phyloP scores from a whole-genome alignment of 305 asterid species.

The Lippia alba region DNA sequence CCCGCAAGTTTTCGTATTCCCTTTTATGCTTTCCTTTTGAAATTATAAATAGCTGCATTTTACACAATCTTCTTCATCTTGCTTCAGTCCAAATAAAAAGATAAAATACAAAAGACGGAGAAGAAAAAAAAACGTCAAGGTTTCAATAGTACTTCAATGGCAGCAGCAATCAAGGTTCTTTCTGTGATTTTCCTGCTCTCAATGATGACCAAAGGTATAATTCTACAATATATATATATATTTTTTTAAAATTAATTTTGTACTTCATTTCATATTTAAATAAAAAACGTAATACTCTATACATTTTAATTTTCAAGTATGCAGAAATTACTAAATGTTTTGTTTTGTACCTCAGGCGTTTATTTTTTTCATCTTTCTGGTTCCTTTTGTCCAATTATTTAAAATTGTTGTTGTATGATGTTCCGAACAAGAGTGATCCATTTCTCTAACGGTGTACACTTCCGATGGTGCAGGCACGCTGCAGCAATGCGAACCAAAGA shows the following conservation, averaged over 20 bases:
- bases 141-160: too few species aligned
- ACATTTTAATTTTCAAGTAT: too few species aligned
- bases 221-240: background rate
- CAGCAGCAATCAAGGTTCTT: background rate
- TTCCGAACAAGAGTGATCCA: too few species aligned
- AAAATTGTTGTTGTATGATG: too few species aligned
- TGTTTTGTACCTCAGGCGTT: too few species aligned
- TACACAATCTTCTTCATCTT: background rate
- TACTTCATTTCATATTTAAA: too few species aligned
- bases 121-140: background rate
- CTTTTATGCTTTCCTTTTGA: background rate
- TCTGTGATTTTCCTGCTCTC: background rate
- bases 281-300: too few species aligned
- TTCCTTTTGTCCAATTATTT: too few species aligned
- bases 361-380: too few species aligned
- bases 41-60: conserved; percentile 2
- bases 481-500: background rate
- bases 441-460: too few species aligned
- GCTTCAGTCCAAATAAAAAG: background rate
- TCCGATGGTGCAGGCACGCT: background rate
- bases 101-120: background rate
- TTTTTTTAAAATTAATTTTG: too few species aligned
- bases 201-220: background rate
- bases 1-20: background rate
- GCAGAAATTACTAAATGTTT: too few species aligned